Percentiles rank a stretch among this genome's conserved stretches.
phyloP scores from a whole-genome alignment of 371 early-diverging fungal species.

The Mortierella sp. region DNA sequence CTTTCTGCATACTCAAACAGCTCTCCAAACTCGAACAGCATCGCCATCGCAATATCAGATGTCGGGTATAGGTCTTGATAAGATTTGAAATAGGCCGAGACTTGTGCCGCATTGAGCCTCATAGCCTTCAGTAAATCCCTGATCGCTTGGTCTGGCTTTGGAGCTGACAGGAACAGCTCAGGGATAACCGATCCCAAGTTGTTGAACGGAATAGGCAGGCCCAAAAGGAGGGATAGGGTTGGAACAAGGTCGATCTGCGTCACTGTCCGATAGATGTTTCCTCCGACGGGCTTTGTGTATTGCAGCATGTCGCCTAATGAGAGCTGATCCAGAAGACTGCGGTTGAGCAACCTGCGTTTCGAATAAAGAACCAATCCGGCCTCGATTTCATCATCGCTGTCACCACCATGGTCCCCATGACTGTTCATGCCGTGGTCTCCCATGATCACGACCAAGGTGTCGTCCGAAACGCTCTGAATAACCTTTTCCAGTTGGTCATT shows the following conservation, averaged over 20 bases:
- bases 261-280: conserved; percentile 58
- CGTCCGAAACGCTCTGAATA: conserved; percentile 77
- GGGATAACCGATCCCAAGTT: conserved; percentile 88
- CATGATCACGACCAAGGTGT: conserved; percentile 92
- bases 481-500: conserved; percentile 79
- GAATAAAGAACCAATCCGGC: conserved; percentile 88
- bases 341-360: conserved; percentile 52
- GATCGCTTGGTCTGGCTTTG: conserved; percentile 32
- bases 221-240: conserved; percentile 76
- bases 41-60: conserved; percentile 48
- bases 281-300: conserved; percentile 46
- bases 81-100: conserved; percentile 73
- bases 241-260: conserved; percentile 91
- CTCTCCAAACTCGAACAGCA: conserved; percentile 36
- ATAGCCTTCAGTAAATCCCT: conserved; percentile 66
- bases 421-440: conserved; percentile 99
- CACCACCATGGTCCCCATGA: conserved; percentile 99
- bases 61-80: conserved; percentile 56
- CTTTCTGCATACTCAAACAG: conserved; percentile 52
- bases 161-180: conserved; percentile 59
- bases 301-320: conserved; percentile 39
- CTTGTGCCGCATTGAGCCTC: conserved; percentile 83
- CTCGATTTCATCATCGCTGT: conserved; percentile 88
- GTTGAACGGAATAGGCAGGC: conserved; percentile 85
- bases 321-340: conserved; percentile 19